These are phyloP conservation scores for Dactylorhiza incarnata DNA, from an alignment of 106 monocot genomes.

Conservation along the genomic window DNA sequence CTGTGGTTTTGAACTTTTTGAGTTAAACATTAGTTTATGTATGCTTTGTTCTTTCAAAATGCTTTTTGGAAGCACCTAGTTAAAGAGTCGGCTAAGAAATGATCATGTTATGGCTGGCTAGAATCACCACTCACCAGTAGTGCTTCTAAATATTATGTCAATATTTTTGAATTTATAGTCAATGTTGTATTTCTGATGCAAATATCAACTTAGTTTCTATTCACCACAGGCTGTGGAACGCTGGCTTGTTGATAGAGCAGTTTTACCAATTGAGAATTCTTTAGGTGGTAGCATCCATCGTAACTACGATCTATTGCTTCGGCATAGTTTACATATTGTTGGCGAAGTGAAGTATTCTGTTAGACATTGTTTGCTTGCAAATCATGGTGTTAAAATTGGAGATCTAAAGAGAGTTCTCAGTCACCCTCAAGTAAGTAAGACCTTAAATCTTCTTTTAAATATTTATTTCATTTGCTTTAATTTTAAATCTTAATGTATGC, in stretches of 20 bases:
- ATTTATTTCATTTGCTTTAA: slow-evolving; percentile 1
- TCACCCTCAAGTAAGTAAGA: slow-evolving; percentile 80
- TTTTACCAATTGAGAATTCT: slow-evolving; percentile 95
- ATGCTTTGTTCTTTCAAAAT: neutral
- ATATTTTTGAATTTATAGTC: neutral
- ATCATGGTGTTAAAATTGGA: slow-evolving; percentile 66
- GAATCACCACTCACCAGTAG: neutral
- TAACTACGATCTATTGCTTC: slow-evolving; percentile 88
- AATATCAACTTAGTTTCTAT: neutral
- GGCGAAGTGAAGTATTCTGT: slow-evolving; percentile 90
- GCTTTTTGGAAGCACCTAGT: neutral
- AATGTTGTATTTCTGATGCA: neutral
- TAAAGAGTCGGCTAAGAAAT: neutral
- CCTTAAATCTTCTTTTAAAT: neutral
- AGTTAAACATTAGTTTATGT: neutral
- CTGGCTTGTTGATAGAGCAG: slow-evolving; percentile 85
- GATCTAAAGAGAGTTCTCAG: slow-evolving; percentile 79
- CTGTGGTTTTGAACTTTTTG: neutral
- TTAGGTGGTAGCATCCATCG: slow-evolving; percentile 91
- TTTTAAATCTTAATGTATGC: neutral
- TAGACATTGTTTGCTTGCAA: slow-evolving; percentile 82
- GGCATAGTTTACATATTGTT: slow-evolving; percentile 86
- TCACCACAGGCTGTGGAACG: slow-evolving; percentile 73
- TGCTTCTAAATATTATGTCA: neutral
- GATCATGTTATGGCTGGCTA: neutral